These are phyloP conservation scores for Russula virescens DNA, from an alignment of 768 basidiomycete species.

Conservation along the genomic window DNA sequence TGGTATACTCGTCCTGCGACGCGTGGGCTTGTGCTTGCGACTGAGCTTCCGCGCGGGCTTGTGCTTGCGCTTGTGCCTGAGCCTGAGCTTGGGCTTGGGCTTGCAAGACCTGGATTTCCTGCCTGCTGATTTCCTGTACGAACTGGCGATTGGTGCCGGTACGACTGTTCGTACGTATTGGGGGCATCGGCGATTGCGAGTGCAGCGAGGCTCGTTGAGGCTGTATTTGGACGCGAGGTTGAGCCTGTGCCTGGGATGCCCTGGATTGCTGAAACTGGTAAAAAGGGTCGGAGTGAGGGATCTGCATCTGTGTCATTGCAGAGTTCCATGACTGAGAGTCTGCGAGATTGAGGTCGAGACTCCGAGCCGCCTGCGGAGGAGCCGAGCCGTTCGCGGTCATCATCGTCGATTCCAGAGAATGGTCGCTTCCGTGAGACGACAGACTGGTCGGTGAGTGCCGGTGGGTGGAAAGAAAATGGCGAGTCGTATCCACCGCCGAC, in stretches of 20 bases:
- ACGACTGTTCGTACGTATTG: constrained; percentile 20
- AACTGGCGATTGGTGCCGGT: constrained; percentile 32
- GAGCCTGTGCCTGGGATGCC: constrained; percentile 27
- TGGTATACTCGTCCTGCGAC: constrained; percentile 12
- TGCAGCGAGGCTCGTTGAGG: constrained; percentile 33
- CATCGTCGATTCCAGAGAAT: constrained; percentile 53
- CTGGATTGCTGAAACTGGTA: constrained; percentile 37
- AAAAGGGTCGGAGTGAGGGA: constrained; percentile 43
- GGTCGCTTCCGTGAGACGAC: constrained; percentile 57
- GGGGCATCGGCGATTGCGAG: constrained; percentile 44
- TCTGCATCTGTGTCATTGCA: constrained; percentile 64
- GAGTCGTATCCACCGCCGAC: constrained; percentile 43
- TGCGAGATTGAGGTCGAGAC: constrained; percentile 71
- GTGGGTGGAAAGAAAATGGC: constrained; percentile 77
- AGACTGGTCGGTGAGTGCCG: constrained; percentile 38
- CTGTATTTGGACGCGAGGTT: constrained; percentile 30
- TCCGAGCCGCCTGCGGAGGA: constrained; percentile 50
- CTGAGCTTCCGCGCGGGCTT: constrained; percentile 22
- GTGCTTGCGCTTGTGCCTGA: constrained; percentile 20
- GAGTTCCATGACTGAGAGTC: constrained; percentile 83
- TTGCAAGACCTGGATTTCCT: constrained; percentile 26
- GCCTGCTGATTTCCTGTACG: constrained; percentile 42
- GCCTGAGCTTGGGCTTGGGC: constrained; percentile 25
- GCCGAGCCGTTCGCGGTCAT: constrained; percentile 37
- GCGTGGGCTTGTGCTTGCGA: constrained; percentile 20